Conservation (phyloP, 1,284 basidiomycete genomes). For the Quambalaria eucalypti region DNA sequence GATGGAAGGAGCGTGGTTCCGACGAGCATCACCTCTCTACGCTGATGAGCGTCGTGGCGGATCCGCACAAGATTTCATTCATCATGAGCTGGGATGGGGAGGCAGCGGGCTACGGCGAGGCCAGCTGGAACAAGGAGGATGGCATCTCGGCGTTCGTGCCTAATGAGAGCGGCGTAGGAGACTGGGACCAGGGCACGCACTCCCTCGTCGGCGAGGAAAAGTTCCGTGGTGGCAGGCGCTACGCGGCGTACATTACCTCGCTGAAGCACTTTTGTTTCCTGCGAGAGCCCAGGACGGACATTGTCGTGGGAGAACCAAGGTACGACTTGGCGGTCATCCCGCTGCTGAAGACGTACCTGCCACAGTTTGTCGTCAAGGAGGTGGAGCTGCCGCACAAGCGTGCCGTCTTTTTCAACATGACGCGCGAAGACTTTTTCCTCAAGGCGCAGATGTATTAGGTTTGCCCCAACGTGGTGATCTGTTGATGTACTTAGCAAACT, state of each 20-base stretch:
- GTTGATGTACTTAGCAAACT: too few species aligned
- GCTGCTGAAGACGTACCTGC: slow-evolving; percentile 14
- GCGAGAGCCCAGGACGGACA: slow-evolving; percentile 16
- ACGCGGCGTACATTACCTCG: slow-evolving; percentile 14
- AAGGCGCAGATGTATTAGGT: too few species aligned
- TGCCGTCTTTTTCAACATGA: too few species aligned
- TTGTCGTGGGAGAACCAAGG: slow-evolving; percentile 19
- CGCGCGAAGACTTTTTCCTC: too few species aligned
- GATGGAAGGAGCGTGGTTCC: slow-evolving; percentile 55
- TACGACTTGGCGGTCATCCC: slow-evolving; percentile 16
- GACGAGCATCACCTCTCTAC: slow-evolving; percentile 53
- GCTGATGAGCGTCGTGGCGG: slow-evolving; percentile 48
- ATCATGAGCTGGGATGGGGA: slow-evolving; percentile 56
- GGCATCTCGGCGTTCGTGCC: slow-evolving; percentile 23
- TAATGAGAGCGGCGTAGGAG: slow-evolving; percentile 40
- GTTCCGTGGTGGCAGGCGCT: slow-evolving; percentile 48
- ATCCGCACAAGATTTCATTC: slow-evolving; percentile 52
- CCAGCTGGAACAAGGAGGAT: slow-evolving; percentile 54
- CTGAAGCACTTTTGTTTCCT: slow-evolving; percentile 26
- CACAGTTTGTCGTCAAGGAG: slow-evolving; percentile 14
- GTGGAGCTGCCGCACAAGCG: slow-evolving; percentile 21
- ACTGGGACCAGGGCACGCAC: slow-evolving; percentile 54
- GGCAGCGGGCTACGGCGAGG: slow-evolving; percentile 55
- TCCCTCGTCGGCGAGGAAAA: slow-evolving; percentile 54
- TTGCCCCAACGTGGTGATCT: too few species aligned